These are phyloP conservation scores for Eleusine indica DNA, from an alignment of 176 grass and related monocot genomes.

Conservation along the genomic window DNA sequence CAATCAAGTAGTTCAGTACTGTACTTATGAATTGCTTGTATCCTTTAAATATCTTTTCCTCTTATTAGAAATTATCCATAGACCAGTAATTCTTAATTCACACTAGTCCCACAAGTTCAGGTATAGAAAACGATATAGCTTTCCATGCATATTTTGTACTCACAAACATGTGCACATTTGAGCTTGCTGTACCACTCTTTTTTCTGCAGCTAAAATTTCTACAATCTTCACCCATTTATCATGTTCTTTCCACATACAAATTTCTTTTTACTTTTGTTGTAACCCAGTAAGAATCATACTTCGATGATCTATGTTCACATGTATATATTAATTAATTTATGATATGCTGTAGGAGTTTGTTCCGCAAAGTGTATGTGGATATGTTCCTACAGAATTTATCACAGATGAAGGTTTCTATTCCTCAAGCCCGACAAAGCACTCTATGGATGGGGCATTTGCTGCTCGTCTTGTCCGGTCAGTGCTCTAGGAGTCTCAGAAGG, in stretches of 20 bases:
- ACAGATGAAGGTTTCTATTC: conserved; percentile 84
- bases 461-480: conserved; percentile 66
- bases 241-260: background rate
- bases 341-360: conserved; percentile 64
- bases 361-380: conserved; percentile 55
- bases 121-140: conserved; percentile 19
- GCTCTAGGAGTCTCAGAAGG: conserved; percentile 28
- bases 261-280: background rate
- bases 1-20: background rate
- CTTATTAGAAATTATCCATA: background rate
- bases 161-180: conserved; percentile 7
- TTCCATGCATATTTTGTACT: conserved; percentile 16
- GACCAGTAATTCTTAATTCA: conserved; percentile 14
- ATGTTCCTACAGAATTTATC: conserved; percentile 77
- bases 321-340: conserved; percentile 26
- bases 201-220: conserved; percentile 16
- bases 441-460: conserved; percentile 91
- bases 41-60: conserved; percentile 7
- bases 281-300: background rate
- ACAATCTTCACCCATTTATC: conserved; percentile 4
- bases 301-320: background rate
- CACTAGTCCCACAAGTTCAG: conserved; percentile 17
- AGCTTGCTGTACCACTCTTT: conserved; percentile 14
- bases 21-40: conserved; percentile 22
- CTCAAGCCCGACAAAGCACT: conserved; percentile 82